A percentile compares a stretch with the other conserved stretches of the same genome.
These are phyloP conservation scores for Apostasia ramifera DNA, from an alignment of 106 monocot species.

Conservation along the genomic window DNA sequence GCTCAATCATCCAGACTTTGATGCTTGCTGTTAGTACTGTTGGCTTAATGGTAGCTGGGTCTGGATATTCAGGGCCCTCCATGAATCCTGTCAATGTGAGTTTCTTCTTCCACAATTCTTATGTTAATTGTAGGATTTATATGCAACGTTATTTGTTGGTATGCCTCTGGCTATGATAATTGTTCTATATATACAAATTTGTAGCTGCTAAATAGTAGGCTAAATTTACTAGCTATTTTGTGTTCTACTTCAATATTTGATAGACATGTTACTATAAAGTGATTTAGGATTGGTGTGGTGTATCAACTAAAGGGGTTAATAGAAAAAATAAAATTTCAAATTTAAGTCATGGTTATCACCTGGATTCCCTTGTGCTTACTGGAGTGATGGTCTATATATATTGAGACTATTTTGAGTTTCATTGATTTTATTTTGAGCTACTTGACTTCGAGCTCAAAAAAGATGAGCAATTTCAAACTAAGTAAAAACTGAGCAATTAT, in stretches of 20 bases:
- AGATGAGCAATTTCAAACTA: background rate
- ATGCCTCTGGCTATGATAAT: no score
- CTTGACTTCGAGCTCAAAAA: background rate
- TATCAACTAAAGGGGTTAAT: no score
- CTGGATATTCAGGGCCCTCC: conserved; percentile 45
- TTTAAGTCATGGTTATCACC: no score
- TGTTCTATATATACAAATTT: background rate
- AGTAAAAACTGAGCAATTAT: background rate
- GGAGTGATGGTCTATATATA: no score
- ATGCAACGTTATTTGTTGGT: no score
- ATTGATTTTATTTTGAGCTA: background rate
- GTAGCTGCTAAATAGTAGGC: background rate
- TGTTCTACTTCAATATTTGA: no score
- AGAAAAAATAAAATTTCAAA: no score
- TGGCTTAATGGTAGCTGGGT: conserved; percentile 25
- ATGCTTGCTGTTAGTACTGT: conserved; percentile 29
- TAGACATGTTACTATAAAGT: no score
- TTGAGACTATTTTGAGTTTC: background rate
- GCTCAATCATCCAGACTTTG: conserved; percentile 22
- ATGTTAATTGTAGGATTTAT: background rate
- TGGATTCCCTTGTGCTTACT: no score
- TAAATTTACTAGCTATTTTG: no score
- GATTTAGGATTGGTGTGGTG: no score
- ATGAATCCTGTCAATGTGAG: conserved; percentile 62
- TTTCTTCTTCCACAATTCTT: background rate